Evolutionary conservation across 78 protist species (phyloP).

Genomic region (Tieghemostelium lacteum): DNA sequence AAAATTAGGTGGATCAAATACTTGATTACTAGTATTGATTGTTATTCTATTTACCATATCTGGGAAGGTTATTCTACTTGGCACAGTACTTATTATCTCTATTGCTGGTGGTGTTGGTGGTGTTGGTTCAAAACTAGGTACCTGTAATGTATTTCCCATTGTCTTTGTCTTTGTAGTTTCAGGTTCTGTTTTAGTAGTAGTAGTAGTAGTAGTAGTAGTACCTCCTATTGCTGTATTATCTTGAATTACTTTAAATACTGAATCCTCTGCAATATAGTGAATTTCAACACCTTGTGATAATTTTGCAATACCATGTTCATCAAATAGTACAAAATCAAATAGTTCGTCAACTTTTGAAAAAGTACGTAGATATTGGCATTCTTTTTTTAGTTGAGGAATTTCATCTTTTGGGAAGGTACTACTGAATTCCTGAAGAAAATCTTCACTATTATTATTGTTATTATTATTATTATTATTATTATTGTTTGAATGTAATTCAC

Average conservation of each 20-base stretch:
- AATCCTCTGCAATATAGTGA: slow-evolving; percentile 20
- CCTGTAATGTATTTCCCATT: too few species aligned
- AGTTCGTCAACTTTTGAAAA: slow-evolving; percentile 63
- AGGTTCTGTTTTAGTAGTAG: not conserved
- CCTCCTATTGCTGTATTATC: not conserved
- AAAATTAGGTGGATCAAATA: slow-evolving; percentile 85
- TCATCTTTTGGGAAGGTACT: slow-evolving; percentile 24
- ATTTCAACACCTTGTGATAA: slow-evolving; percentile 47
- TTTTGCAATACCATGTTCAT: slow-evolving; percentile 47
- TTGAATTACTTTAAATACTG: slow-evolving; percentile 34
- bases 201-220: too few species aligned
- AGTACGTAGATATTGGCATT: slow-evolving; percentile 65
- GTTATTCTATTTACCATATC: slow-evolving; percentile 38
- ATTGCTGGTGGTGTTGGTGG: too few species aligned
- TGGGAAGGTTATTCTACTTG: slow-evolving; percentile 50
- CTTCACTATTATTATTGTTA: slow-evolving; percentile 6
- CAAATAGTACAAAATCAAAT: slow-evolving; percentile 59
- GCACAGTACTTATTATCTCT: slow-evolving; percentile 9
- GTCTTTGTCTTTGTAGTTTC: not conserved
- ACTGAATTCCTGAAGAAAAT: slow-evolving; percentile 51
- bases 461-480: not conserved
- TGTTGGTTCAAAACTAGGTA: too few species aligned
- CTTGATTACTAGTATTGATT: slow-evolving; percentile 22
- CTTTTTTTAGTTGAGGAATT: slow-evolving; percentile 60
- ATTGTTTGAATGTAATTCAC: slow-evolving; percentile 12